Evolutionary conservation across 495 filamentous ascomycete genomes (phyloP).

Genomic region (Lasiosphaeria miniovina): DNA sequence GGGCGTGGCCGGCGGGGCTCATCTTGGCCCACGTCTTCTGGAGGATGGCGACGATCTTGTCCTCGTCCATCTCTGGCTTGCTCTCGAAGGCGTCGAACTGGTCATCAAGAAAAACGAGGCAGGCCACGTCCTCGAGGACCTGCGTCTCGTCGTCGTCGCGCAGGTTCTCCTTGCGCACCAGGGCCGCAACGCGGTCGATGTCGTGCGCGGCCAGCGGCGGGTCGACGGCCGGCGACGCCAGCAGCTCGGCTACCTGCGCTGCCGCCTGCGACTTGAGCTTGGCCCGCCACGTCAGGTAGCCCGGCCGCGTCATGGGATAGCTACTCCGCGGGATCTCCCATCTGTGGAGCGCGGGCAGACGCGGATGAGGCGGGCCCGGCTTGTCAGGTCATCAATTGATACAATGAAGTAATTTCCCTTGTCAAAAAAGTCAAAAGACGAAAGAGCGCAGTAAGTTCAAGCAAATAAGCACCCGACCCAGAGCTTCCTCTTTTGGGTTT

Average conservation of each 20-base stretch:
- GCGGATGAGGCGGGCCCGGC: neutral
- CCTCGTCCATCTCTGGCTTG: slow-evolving; percentile 57
- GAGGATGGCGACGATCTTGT: slow-evolving; percentile 70
- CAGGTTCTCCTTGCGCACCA: slow-evolving; percentile 66
- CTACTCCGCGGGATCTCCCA: slow-evolving; percentile 72
- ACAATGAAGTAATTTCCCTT: too few relatives aligned
- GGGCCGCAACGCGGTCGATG: slow-evolving; percentile 50
- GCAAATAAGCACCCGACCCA: too few relatives aligned
- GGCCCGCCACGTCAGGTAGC: slow-evolving; percentile 74
- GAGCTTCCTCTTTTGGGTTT: too few relatives aligned
- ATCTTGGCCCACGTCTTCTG: slow-evolving; percentile 86
- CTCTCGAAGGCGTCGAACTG: slow-evolving; percentile 75
- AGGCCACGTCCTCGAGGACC: slow-evolving; percentile 78
- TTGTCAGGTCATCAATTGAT: neutral
- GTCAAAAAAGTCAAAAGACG: too few relatives aligned
- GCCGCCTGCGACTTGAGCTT: slow-evolving; percentile 70
- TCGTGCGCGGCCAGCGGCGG: slow-evolving; percentile 36
- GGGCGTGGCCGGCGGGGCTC: slow-evolving; percentile 58
- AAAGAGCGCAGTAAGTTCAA: too few relatives aligned
- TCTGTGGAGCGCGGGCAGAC: slow-evolving; percentile 32
- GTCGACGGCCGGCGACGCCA: slow-evolving; percentile 42
- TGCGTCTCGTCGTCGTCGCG: slow-evolving; percentile 63
- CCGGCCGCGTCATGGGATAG: slow-evolving; percentile 66
- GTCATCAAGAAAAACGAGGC: slow-evolving; percentile 81
- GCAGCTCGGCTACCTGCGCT: slow-evolving; percentile 51